Base-by-base conservation (phyloP, 2,329 filamentous ascomycete species). In the Myriosclerotinia duriaeana region DNA sequence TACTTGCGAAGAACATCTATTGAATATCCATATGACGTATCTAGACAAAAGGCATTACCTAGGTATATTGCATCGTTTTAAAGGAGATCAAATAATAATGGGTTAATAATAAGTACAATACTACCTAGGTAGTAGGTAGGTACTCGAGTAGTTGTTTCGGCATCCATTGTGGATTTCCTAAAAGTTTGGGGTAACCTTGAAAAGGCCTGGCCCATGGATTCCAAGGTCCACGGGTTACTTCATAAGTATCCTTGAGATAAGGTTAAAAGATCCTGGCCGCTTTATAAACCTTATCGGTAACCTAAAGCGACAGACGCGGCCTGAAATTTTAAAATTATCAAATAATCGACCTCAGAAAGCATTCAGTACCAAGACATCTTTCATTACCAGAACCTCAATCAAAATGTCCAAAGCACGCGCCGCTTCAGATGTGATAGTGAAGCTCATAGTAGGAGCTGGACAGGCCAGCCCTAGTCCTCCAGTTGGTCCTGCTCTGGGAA, bases 401-500 rank as follows among this genome's bases (percentile, higher is more conserved):
- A 74, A 53, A 26, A 77, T 77, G 76, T 77, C 76, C 53, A 76
- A 74, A 72, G 72, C 73, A 70, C 74, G 72, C 67, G 68, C 70
- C 59, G 74, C 71, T 64, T 70, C 72, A 50, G 85, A 96, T 76
- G 87, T 91, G 79, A 88, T 98, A 68, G 93, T 99, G 78, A 99
- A 98, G 83, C 86, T 99, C 79, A 96, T 99, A 72, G 95, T 99
- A 69, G 95, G 94, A 74, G 95, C 95, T 66, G 95, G 95, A 36
- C 92, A 97, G 79, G 95, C 95, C 68, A 94, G 89, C 75, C 95
- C 95, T 40, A 96, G 93, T 80, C 95, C 95, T 44, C 95, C 95
- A 5, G 93, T 99, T 75, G 95, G 95, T 83, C 95, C 95, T 67
- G 95, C 95, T 64, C 85, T 99, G 71, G 95, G 95, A 81, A 94